A percentile compares a stretch with the other conserved stretches of the same genome.
These are phyloP conservation scores for Populus davidiana DNA, from an alignment of 345 rosid genomes.

Conservation along the genomic window DNA sequence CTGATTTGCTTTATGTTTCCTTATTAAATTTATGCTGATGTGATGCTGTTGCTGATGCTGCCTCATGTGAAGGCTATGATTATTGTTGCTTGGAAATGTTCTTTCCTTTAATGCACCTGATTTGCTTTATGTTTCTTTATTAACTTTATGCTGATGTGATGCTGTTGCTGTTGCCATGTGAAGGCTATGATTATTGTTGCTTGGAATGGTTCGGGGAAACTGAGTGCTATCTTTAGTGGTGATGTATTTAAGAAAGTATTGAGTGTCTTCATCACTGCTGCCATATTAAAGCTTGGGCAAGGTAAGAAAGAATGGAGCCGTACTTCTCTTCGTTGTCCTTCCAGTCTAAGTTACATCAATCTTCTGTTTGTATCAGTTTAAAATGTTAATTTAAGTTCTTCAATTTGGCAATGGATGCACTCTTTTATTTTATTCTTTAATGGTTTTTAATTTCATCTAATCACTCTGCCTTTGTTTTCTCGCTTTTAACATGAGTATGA, in stretches of 20 bases:
- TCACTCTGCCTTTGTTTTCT: background rate
- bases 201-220: constrained; percentile 79
- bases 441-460: background rate
- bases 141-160: constrained; percentile 13
- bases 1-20: background rate
- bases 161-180: constrained; percentile 18
- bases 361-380: background rate
- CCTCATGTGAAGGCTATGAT: constrained; percentile 69
- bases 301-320: constrained; percentile 40
- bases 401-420: background rate
- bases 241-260: constrained; percentile 76
- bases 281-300: constrained; percentile 94
- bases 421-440: background rate
- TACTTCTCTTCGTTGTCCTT: background rate
- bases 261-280: constrained; percentile 94
- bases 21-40: constrained; percentile 9
- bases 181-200: constrained; percentile 96
- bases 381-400: background rate
- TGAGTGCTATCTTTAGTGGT: constrained; percentile 45
- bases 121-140: background rate
- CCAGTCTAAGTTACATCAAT: background rate
- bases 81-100: constrained; percentile 78
- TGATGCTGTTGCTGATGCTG: constrained; percentile 22
- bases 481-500: background rate
- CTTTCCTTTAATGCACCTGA: background rate